Conservation (phyloP, 1,284 basidiomycete species). For the Leccinum proximum region DNA sequence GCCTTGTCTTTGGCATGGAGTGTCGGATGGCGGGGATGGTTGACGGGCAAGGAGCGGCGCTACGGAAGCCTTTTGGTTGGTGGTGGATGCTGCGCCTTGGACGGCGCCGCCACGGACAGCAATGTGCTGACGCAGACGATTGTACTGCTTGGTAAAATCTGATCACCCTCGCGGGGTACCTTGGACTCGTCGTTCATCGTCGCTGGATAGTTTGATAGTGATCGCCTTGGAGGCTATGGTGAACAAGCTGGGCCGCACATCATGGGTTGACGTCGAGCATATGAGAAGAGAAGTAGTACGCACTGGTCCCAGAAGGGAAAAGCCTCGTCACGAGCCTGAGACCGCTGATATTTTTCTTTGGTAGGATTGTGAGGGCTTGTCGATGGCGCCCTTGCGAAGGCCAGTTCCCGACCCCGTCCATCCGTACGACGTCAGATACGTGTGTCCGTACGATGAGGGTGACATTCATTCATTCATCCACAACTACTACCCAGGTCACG, state of each 20-base stretch:
- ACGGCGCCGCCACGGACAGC: conserved; percentile 69
- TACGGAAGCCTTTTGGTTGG: conserved; percentile 45
- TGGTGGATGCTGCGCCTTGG: conserved; percentile 50
- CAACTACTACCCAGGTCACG: neutral
- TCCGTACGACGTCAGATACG: conserved; percentile 79
- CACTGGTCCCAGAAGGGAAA: conserved; percentile 98
- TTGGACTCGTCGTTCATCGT: conserved; percentile 40
- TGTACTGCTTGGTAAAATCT: conserved; percentile 91
- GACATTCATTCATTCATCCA: neutral
- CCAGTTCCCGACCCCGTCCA: conserved; percentile 85
- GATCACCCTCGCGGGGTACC: conserved; percentile 4
- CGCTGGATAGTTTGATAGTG: conserved; percentile 58
- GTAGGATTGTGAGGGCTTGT: conserved; percentile 69
- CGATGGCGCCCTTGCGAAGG: conserved; percentile 64
- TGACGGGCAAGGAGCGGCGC: conserved; percentile 69
- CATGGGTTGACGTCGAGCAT: neutral
- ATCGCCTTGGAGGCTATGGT: conserved; percentile 76
- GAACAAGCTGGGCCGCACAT: conserved; percentile 58
- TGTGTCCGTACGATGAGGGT: conserved; percentile 44
- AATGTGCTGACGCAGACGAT: conserved; percentile 84
- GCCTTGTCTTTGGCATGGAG: conserved; percentile 42
- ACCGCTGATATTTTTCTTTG: conserved; percentile 83
- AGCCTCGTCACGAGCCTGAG: conserved; percentile 74
- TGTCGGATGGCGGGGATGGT: conserved; percentile 48
- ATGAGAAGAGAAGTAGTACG: conserved; percentile 29